Base-by-base conservation (phyloP, 163 green algal species). In the Prototheca wickerhamii region DNA sequence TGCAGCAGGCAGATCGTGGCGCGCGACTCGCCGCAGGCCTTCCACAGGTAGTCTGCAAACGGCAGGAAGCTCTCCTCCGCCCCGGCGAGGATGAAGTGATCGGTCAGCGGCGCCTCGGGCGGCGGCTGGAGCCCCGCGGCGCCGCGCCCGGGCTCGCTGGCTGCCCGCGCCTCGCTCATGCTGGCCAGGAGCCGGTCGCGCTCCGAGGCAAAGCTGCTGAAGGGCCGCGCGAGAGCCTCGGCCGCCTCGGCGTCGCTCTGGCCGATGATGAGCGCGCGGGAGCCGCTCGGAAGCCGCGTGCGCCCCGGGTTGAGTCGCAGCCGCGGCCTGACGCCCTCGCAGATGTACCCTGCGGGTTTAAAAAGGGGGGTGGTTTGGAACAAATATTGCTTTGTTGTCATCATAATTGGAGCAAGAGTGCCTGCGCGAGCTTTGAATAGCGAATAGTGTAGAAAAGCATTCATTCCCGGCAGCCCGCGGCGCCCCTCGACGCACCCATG, bases 1-100 rank as follows among this genome's bases (percentile, higher is more conserved):
- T 74, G 63, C 42, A 86, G 71, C 18, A 86, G 43, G 4, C 84
- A 74, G 26, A 83, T 59, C 8, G 67, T 70, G 2, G 72, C 61
- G 26, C 33, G 40, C 28, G 66, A 26, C 4, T 70, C 35, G 30
- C 73, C 62, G 64, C 71, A 76, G 44, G 64, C 74, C 20, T 61
- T 29, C 37, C 80, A 74, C 64, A 94, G 68, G 70, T 90, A 73
- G 30, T 76, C 58, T 10, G 84, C 68, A 69, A 94, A 94, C 40
- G 70, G 72, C 29, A 79, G 28, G 21, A 92, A 90, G 61, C 63
- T 77, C 31, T 77, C 75, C 20, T 74, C 59, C 3, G 76, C 74
- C 4, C 87, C 87, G 49, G 77, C 82, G 32, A 94, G 35, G 58
- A 94, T 91, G 70, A 91, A 64, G 67, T 94, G 87, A n/a, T n/a